Base-by-base conservation (phyloP, 345 rosid species). In the Ricinus communis region DNA sequence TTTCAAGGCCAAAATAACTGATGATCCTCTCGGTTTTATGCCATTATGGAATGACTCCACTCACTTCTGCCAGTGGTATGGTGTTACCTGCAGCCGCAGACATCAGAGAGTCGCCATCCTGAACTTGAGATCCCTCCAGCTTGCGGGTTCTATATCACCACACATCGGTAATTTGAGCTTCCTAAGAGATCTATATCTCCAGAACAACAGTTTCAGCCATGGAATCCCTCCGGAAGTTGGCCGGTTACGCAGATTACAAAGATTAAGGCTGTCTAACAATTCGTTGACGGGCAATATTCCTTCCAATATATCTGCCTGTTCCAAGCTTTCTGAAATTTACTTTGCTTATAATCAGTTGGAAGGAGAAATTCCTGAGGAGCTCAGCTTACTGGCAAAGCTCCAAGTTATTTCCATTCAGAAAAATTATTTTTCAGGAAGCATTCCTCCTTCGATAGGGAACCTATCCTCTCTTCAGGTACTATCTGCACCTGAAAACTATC, bases 321-420 rank as follows among this genome's bases (percentile, higher is more conserved):
- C 70, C 19, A 66, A 52, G 0, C 70, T 66, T 12, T 0, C 2
- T 0, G 1, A n/a, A 4, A 0, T 51, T 16, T 0, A 15, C 0
- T 56, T 66, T 0, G 0, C 4, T 0, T 0, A 0, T 43, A 81
- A 73, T 40, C 9, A 0, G 0, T 74, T 75, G 0, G 1, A 1
- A 0, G 82, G 82, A 0, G 40, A 68, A 36, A 25, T 78, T 24
- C 77, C 80, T 3, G 0, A 4, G 0, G 68, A 74, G 51, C 13
- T 79, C 0, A 22, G 76, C 19, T 16, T 45, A 5, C 27, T 80
- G 52, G 33, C 51, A 4, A 74, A 71, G 30, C 76, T 84, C 0
- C 47, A 40, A 43, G 0, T 0, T 13, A 25, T 77, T 0, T 0
- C 0, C 0, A 0, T 77, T 21, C 0, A 4, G 2, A 0, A 0